Evolutionary conservation across 257 asterid species (phyloP), one percentile per base, ranked within the genome.

Genomic region (Plantago elongata): DNA sequence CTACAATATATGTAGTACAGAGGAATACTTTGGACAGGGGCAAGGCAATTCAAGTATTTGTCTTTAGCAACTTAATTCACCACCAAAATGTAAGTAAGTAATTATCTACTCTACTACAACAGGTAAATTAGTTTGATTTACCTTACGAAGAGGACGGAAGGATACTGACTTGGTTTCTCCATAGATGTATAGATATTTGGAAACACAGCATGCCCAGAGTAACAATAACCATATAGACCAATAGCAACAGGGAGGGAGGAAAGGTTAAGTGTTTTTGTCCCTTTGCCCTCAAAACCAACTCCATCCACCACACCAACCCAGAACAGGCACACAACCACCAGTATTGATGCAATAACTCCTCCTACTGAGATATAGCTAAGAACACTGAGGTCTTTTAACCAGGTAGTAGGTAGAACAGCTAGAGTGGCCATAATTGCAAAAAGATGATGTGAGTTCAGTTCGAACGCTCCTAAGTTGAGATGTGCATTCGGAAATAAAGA

Each of bases 351-450:
- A 60, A 93, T 13, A 57, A 93, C 99, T 79, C 99, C 99, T 13
- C 99, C 99, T 47, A 88, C 99, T 89, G 81, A 93, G 50, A 93
- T 81, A 88, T 84, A 93, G 80, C 99, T 93, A 61, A 89, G 99
- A 62, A 87, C 55, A 27, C 86, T 87, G 60, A 93, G 69, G 70
- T 93, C 95, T 13, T 82, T 76, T 62, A 93, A 72, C 86, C 84
- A 89, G 50, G 87, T 96, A 0, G 99, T 93, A 27, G 99, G 99
- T 69, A 93, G 97, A 70, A 93, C 87, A 15, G 94, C 90, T 16
- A 89, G 46, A 45, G 96, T 69, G 13, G 95, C 68, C 71, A 75
- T 37, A 61, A 87, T 67, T 0, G 97, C 99, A 61, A 89, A 89
- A 27, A 89, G 88, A 68, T 82, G 88, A 51, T 71, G 83, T 13